Conservation (phyloP, 169 alveolate genomes). For the Perkinsus chesapeaki region DNA sequence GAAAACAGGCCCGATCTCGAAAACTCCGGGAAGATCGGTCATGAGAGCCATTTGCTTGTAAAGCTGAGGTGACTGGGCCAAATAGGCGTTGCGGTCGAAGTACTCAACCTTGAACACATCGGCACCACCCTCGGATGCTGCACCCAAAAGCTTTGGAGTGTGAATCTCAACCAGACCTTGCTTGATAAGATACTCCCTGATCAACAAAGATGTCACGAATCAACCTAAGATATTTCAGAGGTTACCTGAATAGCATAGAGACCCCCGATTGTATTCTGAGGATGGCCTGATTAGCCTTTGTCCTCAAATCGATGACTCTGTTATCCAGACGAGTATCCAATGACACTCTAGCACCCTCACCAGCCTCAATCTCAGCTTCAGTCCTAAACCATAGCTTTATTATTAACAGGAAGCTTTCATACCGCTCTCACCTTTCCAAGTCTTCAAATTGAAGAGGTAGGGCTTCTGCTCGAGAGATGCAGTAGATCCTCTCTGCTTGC, state of each 20-base stretch:
- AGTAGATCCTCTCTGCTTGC: constrained; percentile 64
- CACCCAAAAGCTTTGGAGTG: constrained; percentile 97
- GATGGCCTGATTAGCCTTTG: constrained; percentile 71
- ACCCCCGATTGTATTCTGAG: constrained; percentile 87
- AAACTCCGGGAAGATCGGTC: constrained; percentile 92
- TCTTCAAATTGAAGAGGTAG: not conserved
- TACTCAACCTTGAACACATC: constrained; percentile 87
- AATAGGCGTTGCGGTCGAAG: constrained; percentile 78
- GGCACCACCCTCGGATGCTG: constrained; percentile 99
- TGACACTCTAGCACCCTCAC: constrained; percentile 76
- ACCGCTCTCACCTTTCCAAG: not conserved
- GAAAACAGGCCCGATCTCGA: constrained; percentile 98
- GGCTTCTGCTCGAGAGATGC: constrained; percentile 31
- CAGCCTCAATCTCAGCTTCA: constrained; percentile 43
- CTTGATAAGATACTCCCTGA: constrained; percentile 71
- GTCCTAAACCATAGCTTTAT: not conserved
- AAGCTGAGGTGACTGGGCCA: constrained; percentile 99
- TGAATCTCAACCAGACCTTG: constrained; percentile 93
- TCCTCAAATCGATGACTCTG: constrained; percentile 83
- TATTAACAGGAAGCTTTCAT: not conserved
- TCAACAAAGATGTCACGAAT: not conserved
- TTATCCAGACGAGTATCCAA: constrained; percentile 93
- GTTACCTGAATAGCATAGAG: constrained; percentile 69
- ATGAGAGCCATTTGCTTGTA: constrained; percentile 97
- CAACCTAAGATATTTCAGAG: not conserved